Conservation (phyloP, 768 basidiomycete species). For the Suillus brevipes region DNA sequence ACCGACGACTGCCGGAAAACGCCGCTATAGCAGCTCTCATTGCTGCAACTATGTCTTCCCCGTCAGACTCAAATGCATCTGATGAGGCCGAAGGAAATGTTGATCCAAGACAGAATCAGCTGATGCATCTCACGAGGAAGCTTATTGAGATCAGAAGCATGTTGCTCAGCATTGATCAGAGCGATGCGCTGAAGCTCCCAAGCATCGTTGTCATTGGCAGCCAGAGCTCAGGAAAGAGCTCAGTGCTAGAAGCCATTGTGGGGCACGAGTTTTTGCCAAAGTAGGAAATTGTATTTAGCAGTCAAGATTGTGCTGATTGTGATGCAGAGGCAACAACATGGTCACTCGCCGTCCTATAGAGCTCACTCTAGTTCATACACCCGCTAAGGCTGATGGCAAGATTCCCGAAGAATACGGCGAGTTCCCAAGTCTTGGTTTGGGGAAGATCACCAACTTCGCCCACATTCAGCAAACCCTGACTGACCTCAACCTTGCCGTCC, state of each 20-base stretch:
- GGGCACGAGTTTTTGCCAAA: constrained; percentile 98
- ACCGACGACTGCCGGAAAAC: constrained; percentile 47
- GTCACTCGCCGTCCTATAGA: constrained; percentile 98
- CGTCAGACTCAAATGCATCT: constrained; percentile 54
- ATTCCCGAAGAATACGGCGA: constrained; percentile 83
- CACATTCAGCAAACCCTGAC: constrained; percentile 90
- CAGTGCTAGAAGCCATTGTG: constrained; percentile 94
- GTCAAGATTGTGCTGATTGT: constrained; percentile 5
- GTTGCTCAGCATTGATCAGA: constrained; percentile 95
- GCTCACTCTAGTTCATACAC: constrained; percentile 91
- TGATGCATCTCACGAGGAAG: constrained; percentile 92
- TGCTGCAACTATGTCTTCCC: constrained; percentile 77
- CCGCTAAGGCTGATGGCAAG: constrained; percentile 50
- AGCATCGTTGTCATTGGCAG: constrained; percentile 98
- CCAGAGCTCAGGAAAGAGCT: constrained; percentile 98
- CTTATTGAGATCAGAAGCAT: constrained; percentile 95
- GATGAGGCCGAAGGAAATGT: constrained; percentile 33
- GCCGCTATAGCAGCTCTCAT: constrained; percentile 72
- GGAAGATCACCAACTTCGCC: constrained; percentile 89
- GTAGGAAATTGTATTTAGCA: constrained; percentile 48
- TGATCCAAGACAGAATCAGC: constrained; percentile 68
- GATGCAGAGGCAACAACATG: constrained; percentile 92
- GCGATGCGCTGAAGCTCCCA: constrained; percentile 89
- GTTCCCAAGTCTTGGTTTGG: constrained; percentile 87
- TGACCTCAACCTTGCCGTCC: constrained; percentile 93